Evolutionary conservation across 768 basidiomycete species (phyloP), one percentile per base, ranked within the genome.

Genomic region (Tylopilus plumbeoviolaceoides): DNA sequence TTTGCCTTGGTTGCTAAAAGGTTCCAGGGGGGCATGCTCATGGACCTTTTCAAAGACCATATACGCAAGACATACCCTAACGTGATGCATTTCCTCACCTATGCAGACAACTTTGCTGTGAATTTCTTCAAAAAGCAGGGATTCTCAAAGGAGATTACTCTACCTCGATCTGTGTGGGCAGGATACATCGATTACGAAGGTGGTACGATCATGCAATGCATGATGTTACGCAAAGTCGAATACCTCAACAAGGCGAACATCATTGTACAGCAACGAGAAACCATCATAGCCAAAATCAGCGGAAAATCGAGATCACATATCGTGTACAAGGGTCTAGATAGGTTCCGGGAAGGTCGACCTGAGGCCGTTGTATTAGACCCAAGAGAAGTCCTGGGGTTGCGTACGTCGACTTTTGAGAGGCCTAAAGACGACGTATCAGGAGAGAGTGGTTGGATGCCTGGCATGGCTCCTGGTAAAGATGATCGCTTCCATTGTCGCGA

Each of bases 131-230:
- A 93, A 69, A 99, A 98, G 68, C 97, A 98, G 74, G 97, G 97
- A 0, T 99, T 99, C 70, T 90, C 92, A 7, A 98, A 98, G 69
- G 95, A 98, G 53, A 95, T 99, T 56, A 87, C 89, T 1, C 79
- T 97, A n/a, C 87, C 87, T 55, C 81, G 95, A 41, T 83, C 89
- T 2, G 78, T 87, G 8, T 99, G 97, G 97, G 95, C 95, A 0
- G 97, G 95, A 11, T 98, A 99, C 70, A 98, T 99, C 83, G 97
- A 99, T 68, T 99, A 99, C 70, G 97, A 99, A 70, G 95, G 95
- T 38, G 95, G 92, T 17, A 99, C 95, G 43, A 93, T 98, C 73
- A 98, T 99, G 95, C 91, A 95, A 69, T 99, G 97, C 65, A 87
- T 87, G 7, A 87, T 99, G 90, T 71, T 99, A n/a, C 84, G 80